Evolutionary conservation across 2,329 filamentous ascomycete genomes (phyloP), one percentile per base, ranked within the genome.

Genomic region (Penicillium italicum): DNA sequence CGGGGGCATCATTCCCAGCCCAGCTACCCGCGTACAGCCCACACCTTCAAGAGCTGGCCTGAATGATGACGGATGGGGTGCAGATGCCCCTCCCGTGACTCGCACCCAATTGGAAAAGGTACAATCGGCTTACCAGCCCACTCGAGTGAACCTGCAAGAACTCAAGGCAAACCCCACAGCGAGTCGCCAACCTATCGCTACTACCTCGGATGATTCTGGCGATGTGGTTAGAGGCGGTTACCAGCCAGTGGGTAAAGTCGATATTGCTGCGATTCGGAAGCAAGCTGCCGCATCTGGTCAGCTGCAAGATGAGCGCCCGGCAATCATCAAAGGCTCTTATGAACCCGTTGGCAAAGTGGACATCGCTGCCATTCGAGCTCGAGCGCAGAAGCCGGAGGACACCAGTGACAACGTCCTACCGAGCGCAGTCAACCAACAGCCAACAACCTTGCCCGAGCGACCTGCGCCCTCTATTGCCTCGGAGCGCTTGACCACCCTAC

Each of bases 321-420:
- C 88, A 1, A 83, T 85, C 5, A 90, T 97, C 20, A 97, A 96
- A 76, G 94, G 94, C 40, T 84, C 92, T 24, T 99, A 99, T 69
- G 89, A 97, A 73, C 94, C 94, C 2, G 81, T 97, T 20, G 94
- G 94, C 44, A 97, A 97, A 76, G 93, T 99, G 10, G 94, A 99
- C 65, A 97, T 99, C 74, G 90, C 90, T 41, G 92, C 93, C 22
- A 97, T 99, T 69, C 85, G 90, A 61, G 88, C 93, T 22, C 88
- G 85, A 73, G 88, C 91, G 6, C 89, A 94, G 73, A 88, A 85
- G 61, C 83, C 83, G 45, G 71, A 75, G 5, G 63, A 61, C 12
- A 14, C 55, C 5, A 52, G 69, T 63, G 43, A 72, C 69, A 47
- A 72, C 69, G 77, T 78, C n/a, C 75, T 78, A 38, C 76, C 78